These are phyloP conservation scores for Ustilago curta DNA, from an alignment of 1,284 basidiomycete species.

Conservation along the genomic window DNA sequence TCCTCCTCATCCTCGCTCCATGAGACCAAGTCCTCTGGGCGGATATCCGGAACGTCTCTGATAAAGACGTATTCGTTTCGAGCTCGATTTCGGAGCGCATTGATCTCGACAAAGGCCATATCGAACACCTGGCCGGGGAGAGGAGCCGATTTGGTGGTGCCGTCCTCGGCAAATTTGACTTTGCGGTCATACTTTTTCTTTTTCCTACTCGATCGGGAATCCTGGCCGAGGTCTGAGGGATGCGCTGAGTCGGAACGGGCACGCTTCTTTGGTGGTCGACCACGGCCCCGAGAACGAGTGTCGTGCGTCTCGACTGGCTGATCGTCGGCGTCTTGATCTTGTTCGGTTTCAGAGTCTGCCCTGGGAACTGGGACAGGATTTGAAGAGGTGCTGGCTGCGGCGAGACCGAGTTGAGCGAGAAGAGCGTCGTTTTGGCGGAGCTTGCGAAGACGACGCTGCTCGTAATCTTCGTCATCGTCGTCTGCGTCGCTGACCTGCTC, in stretches of 20 bases:
- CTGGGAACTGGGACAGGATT: neutral
- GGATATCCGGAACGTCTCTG: conserved; percentile 37
- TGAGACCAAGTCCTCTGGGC: conserved; percentile 27
- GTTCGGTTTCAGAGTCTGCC: neutral
- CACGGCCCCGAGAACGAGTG: conserved; percentile 12
- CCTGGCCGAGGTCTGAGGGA: neutral
- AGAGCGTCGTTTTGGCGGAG: conserved; percentile 39
- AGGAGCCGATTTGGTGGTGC: conserved; percentile 42
- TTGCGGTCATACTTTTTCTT: conserved; percentile 41
- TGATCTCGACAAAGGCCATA: conserved; percentile 36
- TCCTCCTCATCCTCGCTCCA: conserved; percentile 42
- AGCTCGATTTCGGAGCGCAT: conserved; percentile 31
- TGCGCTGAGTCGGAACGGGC: conserved; percentile 5
- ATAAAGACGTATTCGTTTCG: conserved; percentile 43
- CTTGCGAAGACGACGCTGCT: conserved; percentile 39
- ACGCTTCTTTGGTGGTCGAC: conserved; percentile 29
- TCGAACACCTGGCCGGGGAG: conserved; percentile 27
- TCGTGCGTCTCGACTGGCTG: conserved; percentile 6
- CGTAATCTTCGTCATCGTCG: conserved; percentile 45
- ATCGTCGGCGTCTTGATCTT: conserved; percentile 5
- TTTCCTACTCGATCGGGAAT: conserved; percentile 8
- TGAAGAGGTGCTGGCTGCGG: neutral
- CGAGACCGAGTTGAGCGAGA: conserved; percentile 42
- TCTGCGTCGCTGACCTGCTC: conserved; percentile 26
- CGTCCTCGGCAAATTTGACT: conserved; percentile 42